These are phyloP conservation scores for Herpotrichia juniperi DNA, from an alignment of 2,329 filamentous ascomycete genomes.

Conservation along the genomic window DNA sequence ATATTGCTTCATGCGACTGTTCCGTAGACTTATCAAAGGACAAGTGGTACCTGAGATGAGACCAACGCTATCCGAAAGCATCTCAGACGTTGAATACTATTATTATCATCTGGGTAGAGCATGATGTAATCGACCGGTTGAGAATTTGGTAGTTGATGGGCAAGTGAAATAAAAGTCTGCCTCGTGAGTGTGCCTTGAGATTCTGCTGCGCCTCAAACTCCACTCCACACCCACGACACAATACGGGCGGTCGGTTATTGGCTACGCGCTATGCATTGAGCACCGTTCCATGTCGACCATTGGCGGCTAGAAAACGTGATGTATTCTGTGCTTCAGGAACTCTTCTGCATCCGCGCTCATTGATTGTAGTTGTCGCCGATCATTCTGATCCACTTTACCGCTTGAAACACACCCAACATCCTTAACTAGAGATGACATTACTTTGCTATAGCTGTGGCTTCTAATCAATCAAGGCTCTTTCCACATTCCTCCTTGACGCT, in stretches of 20 bases:
- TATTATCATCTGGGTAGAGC: constrained; percentile 19
- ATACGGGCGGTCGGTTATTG: constrained; percentile 2
- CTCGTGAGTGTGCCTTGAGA: constrained; percentile 31
- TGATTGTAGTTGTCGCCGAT: neutral
- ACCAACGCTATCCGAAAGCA: neutral
- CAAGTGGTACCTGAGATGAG: neutral
- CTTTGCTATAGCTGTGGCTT: neutral
- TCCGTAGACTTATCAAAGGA: neutral
- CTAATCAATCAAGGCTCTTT: neutral
- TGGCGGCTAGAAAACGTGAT: constrained; percentile 1
- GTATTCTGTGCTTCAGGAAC: neutral
- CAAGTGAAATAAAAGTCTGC: constrained; percentile 26
- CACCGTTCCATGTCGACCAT: neutral
- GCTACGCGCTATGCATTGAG: neutral
- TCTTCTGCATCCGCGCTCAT: neutral
- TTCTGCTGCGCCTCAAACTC: neutral
- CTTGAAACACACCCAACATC: constrained; percentile 3
- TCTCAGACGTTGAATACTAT: constrained; percentile 9
- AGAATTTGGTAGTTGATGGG: constrained; percentile 7
- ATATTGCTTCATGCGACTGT: neutral
- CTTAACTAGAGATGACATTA: neutral
- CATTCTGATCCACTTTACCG: neutral
- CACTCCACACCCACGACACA: neutral
- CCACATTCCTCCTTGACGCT: neutral
- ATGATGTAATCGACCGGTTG: constrained; percentile 21